Percentiles rank a stretch among this genome's conserved stretches.
phyloP scores from a whole-genome alignment of 2,329 filamentous ascomycete genomes.

The Arthrobotrys sinensis region DNA sequence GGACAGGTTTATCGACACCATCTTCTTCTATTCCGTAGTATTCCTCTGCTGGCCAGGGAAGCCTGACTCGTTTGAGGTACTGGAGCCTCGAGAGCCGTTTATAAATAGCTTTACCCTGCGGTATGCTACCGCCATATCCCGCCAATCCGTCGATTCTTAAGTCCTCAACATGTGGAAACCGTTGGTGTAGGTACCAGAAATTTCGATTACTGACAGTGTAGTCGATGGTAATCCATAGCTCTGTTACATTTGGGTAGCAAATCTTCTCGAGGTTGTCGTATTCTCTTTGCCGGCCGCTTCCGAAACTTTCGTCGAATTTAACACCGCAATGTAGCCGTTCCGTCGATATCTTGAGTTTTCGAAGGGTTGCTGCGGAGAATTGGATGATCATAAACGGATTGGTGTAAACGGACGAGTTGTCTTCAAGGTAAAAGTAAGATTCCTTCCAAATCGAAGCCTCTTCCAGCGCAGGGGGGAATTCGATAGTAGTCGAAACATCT shows the following conservation, averaged over 20 bases:
- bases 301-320: constrained; percentile 14
- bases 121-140: constrained; percentile 8
- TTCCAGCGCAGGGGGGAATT: constrained; percentile 21
- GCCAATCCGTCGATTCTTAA: constrained; percentile 34
- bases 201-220: constrained; percentile 5
- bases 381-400: constrained; percentile 34
- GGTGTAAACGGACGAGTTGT: constrained; percentile 24
- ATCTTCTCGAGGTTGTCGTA: constrained; percentile 9
- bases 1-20: constrained; percentile 12
- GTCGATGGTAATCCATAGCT: constrained; percentile 20
- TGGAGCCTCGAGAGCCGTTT: constrained; percentile 12
- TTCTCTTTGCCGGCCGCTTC: constrained; percentile 11
- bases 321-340: constrained; percentile 24
- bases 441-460: constrained; percentile 17
- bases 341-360: constrained; percentile 27
- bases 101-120: constrained; percentile 6
- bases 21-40: constrained; percentile 14
- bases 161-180: constrained; percentile 40
- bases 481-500: constrained; percentile 17
- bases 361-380: constrained; percentile 23
- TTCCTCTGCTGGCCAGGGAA: constrained; percentile 28
- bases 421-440: constrained; percentile 16
- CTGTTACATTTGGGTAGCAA: constrained; percentile 32
- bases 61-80: constrained; percentile 24
- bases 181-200: constrained; percentile 29